Percentiles rank a stretch among this genome's conserved stretches.
Evolutionary conservation across 352 stramenopile genomes (phyloP).

Genomic region (Pythium aristosporum): DNA sequence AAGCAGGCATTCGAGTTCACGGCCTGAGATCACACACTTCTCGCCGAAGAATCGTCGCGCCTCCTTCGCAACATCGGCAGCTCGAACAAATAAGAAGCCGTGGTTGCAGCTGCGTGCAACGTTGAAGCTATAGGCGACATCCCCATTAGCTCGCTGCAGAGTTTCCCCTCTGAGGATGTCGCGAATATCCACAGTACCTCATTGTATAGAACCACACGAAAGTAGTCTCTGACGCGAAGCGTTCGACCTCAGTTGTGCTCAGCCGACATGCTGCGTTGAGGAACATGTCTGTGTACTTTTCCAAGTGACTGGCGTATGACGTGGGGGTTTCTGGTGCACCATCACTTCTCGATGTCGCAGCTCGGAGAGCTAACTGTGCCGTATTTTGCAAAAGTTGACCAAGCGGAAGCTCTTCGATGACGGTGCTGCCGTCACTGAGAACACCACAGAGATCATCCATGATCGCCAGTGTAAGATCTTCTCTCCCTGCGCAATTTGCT

Average conservation of each 20-base stretch:
- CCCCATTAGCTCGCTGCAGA: neutral
- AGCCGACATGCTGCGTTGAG: slow-evolving; percentile 28
- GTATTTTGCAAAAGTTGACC: slow-evolving; percentile 63
- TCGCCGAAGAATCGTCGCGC: slow-evolving; percentile 41
- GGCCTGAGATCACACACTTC: slow-evolving; percentile 34
- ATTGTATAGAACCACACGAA: slow-evolving; percentile 81
- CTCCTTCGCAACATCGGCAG: slow-evolving; percentile 51
- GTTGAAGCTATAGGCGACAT: slow-evolving; percentile 48
- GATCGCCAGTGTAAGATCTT: slow-evolving; percentile 44
- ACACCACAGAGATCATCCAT: slow-evolving; percentile 53
- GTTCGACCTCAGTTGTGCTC: neutral
- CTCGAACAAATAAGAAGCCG: slow-evolving; percentile 50
- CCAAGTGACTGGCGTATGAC: slow-evolving; percentile 39
- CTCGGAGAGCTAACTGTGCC: slow-evolving; percentile 54
- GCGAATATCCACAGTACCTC: slow-evolving; percentile 37
- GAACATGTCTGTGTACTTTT: slow-evolving; percentile 43
- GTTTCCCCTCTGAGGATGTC: neutral
- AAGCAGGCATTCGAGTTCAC: slow-evolving; percentile 48
- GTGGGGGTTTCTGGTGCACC: slow-evolving; percentile 1
- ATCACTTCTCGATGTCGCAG: slow-evolving; percentile 2
- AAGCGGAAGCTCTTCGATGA: slow-evolving; percentile 25
- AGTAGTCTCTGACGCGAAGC: slow-evolving; percentile 41
- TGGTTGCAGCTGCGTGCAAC: slow-evolving; percentile 61
- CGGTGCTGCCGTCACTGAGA: neutral
- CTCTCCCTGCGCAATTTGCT: slow-evolving; percentile 31